Evolutionary conservation across 2,329 filamentous ascomycete genomes (phyloP), one percentile per base, ranked within the genome.

Genomic region (Sporothrix mexicana): DNA sequence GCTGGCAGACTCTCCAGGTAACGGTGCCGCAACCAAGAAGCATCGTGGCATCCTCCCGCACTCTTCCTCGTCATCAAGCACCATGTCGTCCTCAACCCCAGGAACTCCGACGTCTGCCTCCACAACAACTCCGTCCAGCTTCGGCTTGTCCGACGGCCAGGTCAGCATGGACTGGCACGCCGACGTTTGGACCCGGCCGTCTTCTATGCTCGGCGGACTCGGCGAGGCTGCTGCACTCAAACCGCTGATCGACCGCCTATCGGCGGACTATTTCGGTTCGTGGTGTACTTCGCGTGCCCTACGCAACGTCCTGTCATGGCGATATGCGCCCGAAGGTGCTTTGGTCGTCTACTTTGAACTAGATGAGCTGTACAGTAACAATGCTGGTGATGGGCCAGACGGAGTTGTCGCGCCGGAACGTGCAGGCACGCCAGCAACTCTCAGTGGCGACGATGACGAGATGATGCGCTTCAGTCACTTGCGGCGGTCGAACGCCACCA

Each of bases 271-370:
- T 13, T 74, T 73, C 13, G 72, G 68, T 2, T 66, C 71, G 3
- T 75, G 72, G 73, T 69, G 68, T 41, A 12, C 23, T 2, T 72
- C 72, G 0, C 10, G 8, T 0, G 12, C 30, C 1, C 43, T 74
- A 7, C 20, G 59, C 36, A 73, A 74, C 15, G 74, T 75, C 6
- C 4, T 73, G 53, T 74, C 73, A 0, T 75, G 74, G 74, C 36
- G 25, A 1, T 69, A 70, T 7, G 69, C 73, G 0, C 30, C 36
- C 1, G 30, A 43, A 0, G 74, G 73, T 1, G 74, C 70, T 6
- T 15, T 74, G 7, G 68, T 74, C 23, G 72, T 70, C 45, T 72
- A 73, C n/a, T 62, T 74, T 25, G 72, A 75, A 43, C n/a, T 74
- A 3, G 49, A 49, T 10, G 73, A 73, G 5, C 8, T 68, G 61